Base-by-base conservation (phyloP, 2,329 filamentous ascomycete species). In the Tolypocladium pustulatum region DNA sequence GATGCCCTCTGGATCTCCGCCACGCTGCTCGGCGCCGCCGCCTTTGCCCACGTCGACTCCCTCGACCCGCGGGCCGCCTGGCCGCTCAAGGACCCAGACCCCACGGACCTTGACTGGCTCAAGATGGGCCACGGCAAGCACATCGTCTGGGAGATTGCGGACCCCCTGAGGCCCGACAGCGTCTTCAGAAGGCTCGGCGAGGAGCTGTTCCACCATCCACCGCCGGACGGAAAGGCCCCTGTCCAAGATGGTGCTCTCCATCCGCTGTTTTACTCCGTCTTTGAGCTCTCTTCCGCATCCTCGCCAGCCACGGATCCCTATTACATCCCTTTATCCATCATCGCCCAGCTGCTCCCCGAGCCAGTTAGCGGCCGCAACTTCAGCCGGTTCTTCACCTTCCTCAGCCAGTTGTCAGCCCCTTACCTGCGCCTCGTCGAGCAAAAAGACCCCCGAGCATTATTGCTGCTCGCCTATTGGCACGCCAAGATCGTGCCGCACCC, bases 31-130 rank as follows among this genome's bases (percentile, higher is more conserved):
- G 75, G 79, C 9, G 71, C 74, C 27, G 71, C 76, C 0, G 69
- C 76, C 10, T 77, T 81, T 59, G 75, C 75, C 38, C 73, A 73
- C 30, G 66, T 80, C 27, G 76, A 80, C 37, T 70, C 72, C 0
- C 60, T 65, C 0, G 69, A 71, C 0, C 71, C 80, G 0, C 68
- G 76, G 55, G 67, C 80, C 58, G 73, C 79, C 2, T 88, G 84
- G 84, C 84, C 84, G 0, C 69, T 87, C 1, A 78, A 74, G 41
- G 61, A 69, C 2, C 66, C 72, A 0, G 71, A 71, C 0, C 60
- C 71, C 0, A 65, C 55, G 0, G 81, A 85, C 61, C 71, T 87
- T 1, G 75, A 81, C 63, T 88, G 84, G 84, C 66, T 87, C 2
- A 78, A 73, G 55, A 76, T 87, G 66, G 57, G 73, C 75, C 46